Evolutionary conservation across 441 rosid genomes (phyloP).

Genomic region (Gossypium armourianum): DNA sequence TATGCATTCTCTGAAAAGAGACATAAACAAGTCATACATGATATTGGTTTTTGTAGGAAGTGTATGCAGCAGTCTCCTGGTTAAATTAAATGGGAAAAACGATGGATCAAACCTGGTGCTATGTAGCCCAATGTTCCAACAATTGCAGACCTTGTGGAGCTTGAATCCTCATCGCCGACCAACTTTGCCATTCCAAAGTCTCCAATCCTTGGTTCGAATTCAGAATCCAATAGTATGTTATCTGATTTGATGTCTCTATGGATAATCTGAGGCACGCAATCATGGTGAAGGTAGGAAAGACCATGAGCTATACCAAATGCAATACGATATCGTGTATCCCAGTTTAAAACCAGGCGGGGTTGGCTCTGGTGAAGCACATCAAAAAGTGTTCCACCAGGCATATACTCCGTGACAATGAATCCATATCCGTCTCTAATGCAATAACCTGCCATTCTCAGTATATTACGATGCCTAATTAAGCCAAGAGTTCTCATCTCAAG

Average conservation of each 20-base stretch:
- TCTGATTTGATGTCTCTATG: slow-evolving; percentile 38
- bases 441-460: slow-evolving; percentile 33
- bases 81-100: not conserved
- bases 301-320: slow-evolving; percentile 40
- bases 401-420: slow-evolving; percentile 30
- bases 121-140: slow-evolving; percentile 43
- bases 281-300: slow-evolving; percentile 40
- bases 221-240: slow-evolving; percentile 35
- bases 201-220: slow-evolving; percentile 34
- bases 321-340: slow-evolving; percentile 28
- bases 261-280: slow-evolving; percentile 36
- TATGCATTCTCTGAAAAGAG: slow-evolving; percentile 25
- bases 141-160: slow-evolving; percentile 30
- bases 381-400: slow-evolving; percentile 35
- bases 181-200: slow-evolving; percentile 40
- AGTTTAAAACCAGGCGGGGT: slow-evolving; percentile 22
- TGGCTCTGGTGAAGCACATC: slow-evolving; percentile 27
- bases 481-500: slow-evolving; percentile 33
- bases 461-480: slow-evolving; percentile 34
- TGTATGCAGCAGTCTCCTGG: not conserved
- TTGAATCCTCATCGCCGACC: slow-evolving; percentile 22
- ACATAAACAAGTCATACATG: not conserved
- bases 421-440: slow-evolving; percentile 31
- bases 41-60: not conserved
- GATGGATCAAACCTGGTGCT: slow-evolving; percentile 33